A percentile compares a stretch with the other conserved stretches of the same genome.
Conservation (phyloP, 202 grass and related monocot species). For the Elaeis oleifera region DNA sequence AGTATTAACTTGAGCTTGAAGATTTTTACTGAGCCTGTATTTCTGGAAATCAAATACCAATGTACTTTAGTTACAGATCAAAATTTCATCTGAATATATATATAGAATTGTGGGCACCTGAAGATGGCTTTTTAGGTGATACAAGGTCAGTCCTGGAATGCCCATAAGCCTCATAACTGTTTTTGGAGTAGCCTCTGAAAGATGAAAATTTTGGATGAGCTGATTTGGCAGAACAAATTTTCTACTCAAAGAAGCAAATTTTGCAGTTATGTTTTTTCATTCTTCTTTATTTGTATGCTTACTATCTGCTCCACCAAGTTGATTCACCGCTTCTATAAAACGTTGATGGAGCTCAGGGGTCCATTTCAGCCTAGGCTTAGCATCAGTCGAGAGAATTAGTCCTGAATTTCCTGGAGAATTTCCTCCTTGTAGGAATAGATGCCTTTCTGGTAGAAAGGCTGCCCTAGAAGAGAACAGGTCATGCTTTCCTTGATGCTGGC, state of each 20-base stretch:
- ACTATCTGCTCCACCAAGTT: slow-evolving; percentile 97
- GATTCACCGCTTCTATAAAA: slow-evolving; percentile 93
- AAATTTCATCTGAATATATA: too few species aligned
- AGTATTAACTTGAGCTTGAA: slow-evolving; percentile 76
- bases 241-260: slow-evolving; percentile 13
- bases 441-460: slow-evolving; percentile 57
- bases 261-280: neutral
- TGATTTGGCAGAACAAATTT: slow-evolving; percentile 22
- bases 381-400: slow-evolving; percentile 91
- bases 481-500: slow-evolving; percentile 58
- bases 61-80: neutral
- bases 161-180: slow-evolving; percentile 98
- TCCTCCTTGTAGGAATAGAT: slow-evolving; percentile 71
- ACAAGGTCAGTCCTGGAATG: slow-evolving; percentile 93
- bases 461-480: slow-evolving; percentile 58
- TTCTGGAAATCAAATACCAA: slow-evolving; percentile 52
- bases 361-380: slow-evolving; percentile 97
- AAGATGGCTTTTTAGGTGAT: slow-evolving; percentile 97
- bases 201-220: slow-evolving; percentile 26
- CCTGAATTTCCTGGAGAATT: slow-evolving; percentile 72
- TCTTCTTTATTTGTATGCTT: slow-evolving; percentile 39
- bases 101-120: slow-evolving; percentile 43
- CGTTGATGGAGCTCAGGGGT: slow-evolving; percentile 91
- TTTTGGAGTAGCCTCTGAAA: slow-evolving; percentile 90
- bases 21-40: slow-evolving; percentile 96